Evolutionary conservation across 768 basidiomycete genomes (phyloP).

Genomic region (Exidia glandulosa): DNA sequence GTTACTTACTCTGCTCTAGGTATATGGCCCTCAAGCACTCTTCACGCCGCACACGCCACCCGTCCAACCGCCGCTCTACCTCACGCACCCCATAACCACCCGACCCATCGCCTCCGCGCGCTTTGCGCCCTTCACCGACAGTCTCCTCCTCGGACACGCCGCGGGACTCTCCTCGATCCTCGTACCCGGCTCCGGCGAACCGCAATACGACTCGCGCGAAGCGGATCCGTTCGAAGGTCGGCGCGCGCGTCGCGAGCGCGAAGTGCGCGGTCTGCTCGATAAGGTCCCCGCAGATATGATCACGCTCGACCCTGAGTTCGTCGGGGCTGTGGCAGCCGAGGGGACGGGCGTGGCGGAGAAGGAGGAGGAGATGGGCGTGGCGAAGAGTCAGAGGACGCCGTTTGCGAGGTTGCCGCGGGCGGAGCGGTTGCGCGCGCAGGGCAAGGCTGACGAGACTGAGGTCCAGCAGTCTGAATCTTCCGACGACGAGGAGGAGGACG

Average conservation of each 20-base stretch:
- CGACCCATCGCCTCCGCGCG: constrained; percentile 62
- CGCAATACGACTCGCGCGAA: constrained; percentile 88
- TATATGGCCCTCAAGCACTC: constrained; percentile 63
- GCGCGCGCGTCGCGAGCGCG: constrained; percentile 72
- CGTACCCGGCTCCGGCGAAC: constrained; percentile 86
- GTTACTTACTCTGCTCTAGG: constrained; percentile 27
- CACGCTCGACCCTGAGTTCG: constrained; percentile 63
- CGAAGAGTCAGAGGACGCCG: constrained; percentile 27
- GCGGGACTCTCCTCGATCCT: constrained; percentile 75
- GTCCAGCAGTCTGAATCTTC: constrained; percentile 14
- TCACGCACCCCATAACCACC: constrained; percentile 77
- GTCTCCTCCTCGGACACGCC: constrained; percentile 64
- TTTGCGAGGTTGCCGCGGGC: constrained; percentile 68
- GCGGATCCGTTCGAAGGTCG: constrained; percentile 91
- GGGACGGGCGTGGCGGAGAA: constrained; percentile 37
- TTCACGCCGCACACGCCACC: constrained; percentile 37
- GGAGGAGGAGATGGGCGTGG: constrained; percentile 20
- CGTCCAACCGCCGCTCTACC: constrained; percentile 68
- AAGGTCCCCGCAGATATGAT: constrained; percentile 96
- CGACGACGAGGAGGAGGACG: constrained; percentile 16
- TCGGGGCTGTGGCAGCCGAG: constrained; percentile 56
- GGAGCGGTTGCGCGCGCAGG: constrained; percentile 61
- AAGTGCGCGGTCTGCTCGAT: constrained; percentile 83
- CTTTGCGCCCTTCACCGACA: constrained; percentile 87
- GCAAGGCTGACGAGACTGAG: constrained; percentile 64